Percentiles rank a stretch among this genome's conserved stretches.
Conservation (phyloP, 768 basidiomycete genomes). For the Lactifluus echinatus region DNA sequence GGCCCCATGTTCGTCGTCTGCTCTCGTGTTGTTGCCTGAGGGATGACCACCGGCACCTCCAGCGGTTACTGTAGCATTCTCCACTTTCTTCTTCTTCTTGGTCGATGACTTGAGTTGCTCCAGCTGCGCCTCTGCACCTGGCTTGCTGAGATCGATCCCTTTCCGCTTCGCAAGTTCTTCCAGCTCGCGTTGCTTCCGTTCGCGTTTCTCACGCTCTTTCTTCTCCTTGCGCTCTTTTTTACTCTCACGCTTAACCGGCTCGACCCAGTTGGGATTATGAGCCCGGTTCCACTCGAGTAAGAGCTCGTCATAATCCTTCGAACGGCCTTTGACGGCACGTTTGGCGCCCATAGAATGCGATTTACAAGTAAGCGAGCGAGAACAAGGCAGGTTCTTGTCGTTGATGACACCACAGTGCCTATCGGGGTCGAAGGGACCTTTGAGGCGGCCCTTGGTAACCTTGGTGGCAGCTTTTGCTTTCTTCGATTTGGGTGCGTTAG, state of each 20-base stretch:
- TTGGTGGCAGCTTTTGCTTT: conserved; percentile 62
- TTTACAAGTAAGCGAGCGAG: conserved; percentile 94
- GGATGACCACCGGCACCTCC: conserved; percentile 29
- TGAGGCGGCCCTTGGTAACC: conserved; percentile 68
- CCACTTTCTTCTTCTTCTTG: conserved; percentile 55
- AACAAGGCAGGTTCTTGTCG: conserved; percentile 87
- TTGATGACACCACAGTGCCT: conserved; percentile 96
- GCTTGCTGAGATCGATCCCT: conserved; percentile 44
- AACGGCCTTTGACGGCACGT: conserved; percentile 81
- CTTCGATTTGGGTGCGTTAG: conserved; percentile 62
- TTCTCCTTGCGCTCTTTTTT: conserved; percentile 86
- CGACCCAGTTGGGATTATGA: conserved; percentile 81
- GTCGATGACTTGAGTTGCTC: conserved; percentile 34
- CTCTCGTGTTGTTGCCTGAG: conserved; percentile 43
- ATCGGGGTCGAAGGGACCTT: conserved; percentile 85
- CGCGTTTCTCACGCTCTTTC: conserved; percentile 69
- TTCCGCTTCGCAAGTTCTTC: conserved; percentile 55
- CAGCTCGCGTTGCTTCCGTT: conserved; percentile 67
- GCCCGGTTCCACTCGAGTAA: conserved; percentile 87
- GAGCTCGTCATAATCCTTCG: conserved; percentile 75
- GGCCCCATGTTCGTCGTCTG: conserved; percentile 35
- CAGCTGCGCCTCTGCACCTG: conserved; percentile 28
- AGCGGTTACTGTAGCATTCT: conserved; percentile 34
- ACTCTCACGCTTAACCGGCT: conserved; percentile 78
- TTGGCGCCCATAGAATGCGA: conserved; percentile 97